Conservation (phyloP, 208 protist genomes). For the Leishmania turanica region DNA sequence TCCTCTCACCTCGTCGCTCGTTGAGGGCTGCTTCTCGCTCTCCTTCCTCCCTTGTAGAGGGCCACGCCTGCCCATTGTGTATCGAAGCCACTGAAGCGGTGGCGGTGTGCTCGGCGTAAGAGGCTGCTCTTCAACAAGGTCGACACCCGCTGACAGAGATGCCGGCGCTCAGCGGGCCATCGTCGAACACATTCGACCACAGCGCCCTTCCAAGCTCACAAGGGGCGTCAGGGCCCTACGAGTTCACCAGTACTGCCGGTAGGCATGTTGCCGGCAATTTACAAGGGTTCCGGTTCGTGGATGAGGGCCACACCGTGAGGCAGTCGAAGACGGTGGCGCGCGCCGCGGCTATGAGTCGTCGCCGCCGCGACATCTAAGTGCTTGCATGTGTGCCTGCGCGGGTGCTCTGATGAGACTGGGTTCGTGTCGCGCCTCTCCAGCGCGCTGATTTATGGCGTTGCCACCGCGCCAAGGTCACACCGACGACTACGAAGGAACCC, state of each 20-base stretch:
- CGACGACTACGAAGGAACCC: too few relatives aligned
- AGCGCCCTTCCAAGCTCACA: constrained; percentile 22
- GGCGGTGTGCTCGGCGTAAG: background rate
- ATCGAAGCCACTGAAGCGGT: background rate
- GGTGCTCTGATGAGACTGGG: background rate
- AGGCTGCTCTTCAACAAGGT: background rate
- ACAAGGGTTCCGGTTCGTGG: constrained; percentile 62
- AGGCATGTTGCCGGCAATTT: constrained; percentile 77
- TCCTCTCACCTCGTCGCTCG: background rate
- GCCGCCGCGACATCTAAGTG: constrained; percentile 27
- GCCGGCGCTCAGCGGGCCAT: background rate
- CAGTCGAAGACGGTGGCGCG: background rate
- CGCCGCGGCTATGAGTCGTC: constrained; percentile 4
- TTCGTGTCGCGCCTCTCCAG: background rate
- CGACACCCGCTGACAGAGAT: background rate
- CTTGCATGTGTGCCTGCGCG: background rate
- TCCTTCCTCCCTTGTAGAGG: background rate
- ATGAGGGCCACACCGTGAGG: constrained; percentile 6
- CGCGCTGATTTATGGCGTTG: background rate
- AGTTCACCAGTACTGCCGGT: constrained; percentile 40
- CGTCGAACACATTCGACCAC: constrained; percentile 30
- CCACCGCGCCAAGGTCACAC: background rate
- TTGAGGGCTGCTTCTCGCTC: background rate
- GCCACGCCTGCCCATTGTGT: background rate
- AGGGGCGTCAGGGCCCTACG: constrained; percentile 19